Evolutionary conservation across 345 rosid genomes (phyloP).

Genomic region (Eucalyptus curtisii): DNA sequence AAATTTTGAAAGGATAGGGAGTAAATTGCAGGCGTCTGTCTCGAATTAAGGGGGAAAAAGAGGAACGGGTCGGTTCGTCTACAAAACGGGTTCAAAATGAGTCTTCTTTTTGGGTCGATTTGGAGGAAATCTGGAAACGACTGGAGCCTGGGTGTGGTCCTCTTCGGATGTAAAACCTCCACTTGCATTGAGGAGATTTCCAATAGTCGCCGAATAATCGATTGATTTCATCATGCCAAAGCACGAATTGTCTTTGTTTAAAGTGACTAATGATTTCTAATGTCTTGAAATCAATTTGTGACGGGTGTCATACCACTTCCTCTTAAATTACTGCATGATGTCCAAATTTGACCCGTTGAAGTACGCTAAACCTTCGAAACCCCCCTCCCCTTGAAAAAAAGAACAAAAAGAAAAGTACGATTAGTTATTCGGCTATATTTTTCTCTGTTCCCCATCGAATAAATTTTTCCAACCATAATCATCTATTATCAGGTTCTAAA

Average conservation of each 20-base stretch:
- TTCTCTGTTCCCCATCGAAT: background rate
- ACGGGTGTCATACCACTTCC: rapidly evolving
- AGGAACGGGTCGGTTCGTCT: background rate
- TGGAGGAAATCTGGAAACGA: background rate
- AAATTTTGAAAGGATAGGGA: too few relatives aligned
- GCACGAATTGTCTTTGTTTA: background rate
- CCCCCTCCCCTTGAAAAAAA: rapidly evolving
- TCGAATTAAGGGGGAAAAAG: background rate
- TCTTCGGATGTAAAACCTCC: background rate
- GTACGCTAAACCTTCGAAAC: background rate
- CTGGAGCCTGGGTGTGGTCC: background rate
- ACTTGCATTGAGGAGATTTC: background rate
- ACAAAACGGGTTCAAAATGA: rapidly evolving
- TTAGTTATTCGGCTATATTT: background rate
- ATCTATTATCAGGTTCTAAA: background rate
- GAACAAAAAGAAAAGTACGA: too few relatives aligned
- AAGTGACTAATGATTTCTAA: background rate
- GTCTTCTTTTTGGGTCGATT: background rate
- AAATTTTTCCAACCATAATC: background rate
- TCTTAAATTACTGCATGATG: background rate
- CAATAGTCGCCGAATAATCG: background rate
- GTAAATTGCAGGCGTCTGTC: too few relatives aligned
- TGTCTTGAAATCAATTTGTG: background rate
- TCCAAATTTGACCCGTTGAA: background rate
- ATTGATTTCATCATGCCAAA: background rate